These are phyloP conservation scores for Pythium phragmitis DNA, from an alignment of 352 stramenopile genomes.

Conservation along the genomic window DNA sequence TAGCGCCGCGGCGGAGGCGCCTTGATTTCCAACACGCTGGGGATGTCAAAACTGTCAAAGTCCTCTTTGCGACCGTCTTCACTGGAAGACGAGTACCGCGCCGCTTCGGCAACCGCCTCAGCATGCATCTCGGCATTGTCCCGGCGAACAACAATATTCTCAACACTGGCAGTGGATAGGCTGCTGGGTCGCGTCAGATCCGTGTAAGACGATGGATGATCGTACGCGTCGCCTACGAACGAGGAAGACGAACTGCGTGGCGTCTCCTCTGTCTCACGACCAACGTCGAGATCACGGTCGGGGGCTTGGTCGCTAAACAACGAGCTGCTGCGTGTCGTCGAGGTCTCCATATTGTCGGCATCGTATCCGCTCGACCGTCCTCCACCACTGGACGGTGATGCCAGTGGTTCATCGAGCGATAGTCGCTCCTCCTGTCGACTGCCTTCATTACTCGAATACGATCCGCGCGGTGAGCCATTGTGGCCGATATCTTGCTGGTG, in stretches of 20 bases:
- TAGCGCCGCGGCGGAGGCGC: constrained; percentile 9
- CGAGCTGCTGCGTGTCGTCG: constrained; percentile 11
- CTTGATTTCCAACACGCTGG: neutral
- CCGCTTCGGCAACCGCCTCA: constrained; percentile 19
- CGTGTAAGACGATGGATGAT: constrained; percentile 1
- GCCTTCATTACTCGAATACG: constrained; percentile 5
- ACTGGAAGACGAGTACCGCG: constrained; percentile 27
- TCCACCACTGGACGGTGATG: neutral
- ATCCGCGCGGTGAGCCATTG: neutral
- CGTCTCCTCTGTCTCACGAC: neutral
- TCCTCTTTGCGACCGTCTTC: constrained; percentile 12
- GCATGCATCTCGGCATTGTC: constrained; percentile 22
- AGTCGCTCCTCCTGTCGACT: constrained; percentile 1
- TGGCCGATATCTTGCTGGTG: neutral
- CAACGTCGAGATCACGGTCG: neutral
- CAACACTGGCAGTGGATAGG: constrained; percentile 14
- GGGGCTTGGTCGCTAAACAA: constrained; percentile 12
- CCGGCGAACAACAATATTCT: constrained; percentile 16
- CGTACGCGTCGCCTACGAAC: neutral
- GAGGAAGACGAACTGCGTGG: constrained; percentile 16
- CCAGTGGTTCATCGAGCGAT: constrained; percentile 2
- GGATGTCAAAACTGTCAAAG: neutral
- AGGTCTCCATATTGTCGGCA: constrained; percentile 14
- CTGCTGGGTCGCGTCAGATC: constrained; percentile 20
- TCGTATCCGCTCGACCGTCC: constrained; percentile 14